Base-by-base conservation (phyloP, 345 rosid genomes). In the Gossypium mustelinum region DNA sequence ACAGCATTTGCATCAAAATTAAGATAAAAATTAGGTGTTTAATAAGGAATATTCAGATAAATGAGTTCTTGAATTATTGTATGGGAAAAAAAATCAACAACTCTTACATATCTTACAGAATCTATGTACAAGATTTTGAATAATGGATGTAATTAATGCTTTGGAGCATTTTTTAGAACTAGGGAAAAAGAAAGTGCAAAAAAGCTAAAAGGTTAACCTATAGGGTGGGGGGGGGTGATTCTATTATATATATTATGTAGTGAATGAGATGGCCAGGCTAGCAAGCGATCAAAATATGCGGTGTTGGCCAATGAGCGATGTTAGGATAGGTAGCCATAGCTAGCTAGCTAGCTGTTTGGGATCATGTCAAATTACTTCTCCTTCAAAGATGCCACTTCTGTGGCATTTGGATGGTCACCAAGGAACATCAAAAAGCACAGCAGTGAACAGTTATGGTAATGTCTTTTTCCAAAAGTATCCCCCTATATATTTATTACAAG, bases 361-460 rank as follows among this genome's bases (percentile, higher is more conserved):
- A 56, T 34, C 29, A 7, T 34, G 74, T 54, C 24, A n/a, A 55
- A 16, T 16, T 52, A 17, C 16, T 58, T 41, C 20, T 41, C 4
- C 58, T 74, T 64, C 72, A 64, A 74, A 74, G 71, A 74, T 74
- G 77, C 72, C 71, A 54, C 41, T 51, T 27, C 27, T 25, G 59
- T 61, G 76, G 76, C 68, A 17, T 62, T 74, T 13, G 44, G 41
- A 47, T 25, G 24, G 68, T 25, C 69, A 16, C 59, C 12, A 45
- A 24, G 44, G 72, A 55, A 68, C 44, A 24, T 22, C 20, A 27
- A 18, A 11, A 63, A 63, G 56, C 44, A 59, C 61, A 39, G 63
- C 27, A 52, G 29, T 9, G 45, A 72, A 67, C 55, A 22, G 67
- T 39, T 59, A 29, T 17, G 44, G 75, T 13, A 58, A 25, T 73